Conservation (phyloP, 441 rosid species). For the Syzygium malaccense region DNA sequence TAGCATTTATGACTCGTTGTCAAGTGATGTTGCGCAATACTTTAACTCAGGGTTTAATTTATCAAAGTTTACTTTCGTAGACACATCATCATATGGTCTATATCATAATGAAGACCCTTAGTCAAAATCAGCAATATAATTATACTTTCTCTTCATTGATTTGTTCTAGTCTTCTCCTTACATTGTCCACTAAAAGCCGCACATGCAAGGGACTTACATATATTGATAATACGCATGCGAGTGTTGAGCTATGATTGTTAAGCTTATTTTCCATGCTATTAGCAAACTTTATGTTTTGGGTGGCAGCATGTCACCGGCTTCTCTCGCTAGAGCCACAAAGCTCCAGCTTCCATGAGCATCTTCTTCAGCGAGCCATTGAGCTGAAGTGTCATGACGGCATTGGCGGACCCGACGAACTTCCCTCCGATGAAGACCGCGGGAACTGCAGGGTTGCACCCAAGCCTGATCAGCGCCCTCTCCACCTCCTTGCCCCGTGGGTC, state of each 20-base stretch:
- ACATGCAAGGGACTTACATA: background rate
- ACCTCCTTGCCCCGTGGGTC: constrained; percentile 19
- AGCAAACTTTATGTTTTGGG: background rate
- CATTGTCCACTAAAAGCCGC: background rate
- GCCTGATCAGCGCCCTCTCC: constrained; percentile 10
- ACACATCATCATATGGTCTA: background rate
- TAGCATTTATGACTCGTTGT: too few relatives aligned
- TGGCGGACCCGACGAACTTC: constrained; percentile 14
- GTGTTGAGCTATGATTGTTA: background rate
- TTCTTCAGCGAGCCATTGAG: constrained; percentile 14
- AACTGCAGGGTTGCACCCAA: constrained; percentile 5
- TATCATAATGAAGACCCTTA: background rate
- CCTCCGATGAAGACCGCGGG: constrained; percentile 22
- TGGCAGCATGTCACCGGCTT: background rate
- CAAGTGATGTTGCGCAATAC: too few relatives aligned
- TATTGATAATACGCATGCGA: background rate
- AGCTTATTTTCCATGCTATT: background rate
- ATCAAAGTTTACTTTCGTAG: background rate
- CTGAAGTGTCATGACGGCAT: constrained; percentile 14
- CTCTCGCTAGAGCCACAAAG: constrained; percentile 8
- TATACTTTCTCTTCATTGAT: background rate
- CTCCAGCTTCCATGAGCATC: constrained; percentile 13
- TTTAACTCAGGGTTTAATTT: background rate
- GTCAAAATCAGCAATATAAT: background rate
- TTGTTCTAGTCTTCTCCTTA: background rate